Conservation (phyloP, 148 eudicot species). For the Vaccinium myrtillus region DNA sequence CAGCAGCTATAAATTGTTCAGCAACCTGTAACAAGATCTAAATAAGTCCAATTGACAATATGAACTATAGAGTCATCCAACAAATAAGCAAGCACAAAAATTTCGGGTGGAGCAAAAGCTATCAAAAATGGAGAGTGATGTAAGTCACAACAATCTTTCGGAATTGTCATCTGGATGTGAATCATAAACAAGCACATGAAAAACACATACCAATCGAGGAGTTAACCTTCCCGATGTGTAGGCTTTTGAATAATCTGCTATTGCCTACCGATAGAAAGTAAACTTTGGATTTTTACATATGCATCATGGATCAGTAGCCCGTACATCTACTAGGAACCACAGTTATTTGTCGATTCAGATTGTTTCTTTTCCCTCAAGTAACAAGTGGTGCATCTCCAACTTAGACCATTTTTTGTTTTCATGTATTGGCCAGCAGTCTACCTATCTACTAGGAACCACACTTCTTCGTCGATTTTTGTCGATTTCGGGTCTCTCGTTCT, state of each 20-base stretch:
- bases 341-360: too few species aligned
- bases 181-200: too few species aligned
- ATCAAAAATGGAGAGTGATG: neutral
- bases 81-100: neutral
- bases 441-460: too few species aligned
- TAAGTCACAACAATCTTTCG: neutral
- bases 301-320: conserved; percentile 8
- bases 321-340: too few species aligned
- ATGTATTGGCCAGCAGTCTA: too few species aligned
- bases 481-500: too few species aligned
- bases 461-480: too few species aligned
- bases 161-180: neutral
- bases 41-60: neutral
- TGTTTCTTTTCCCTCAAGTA: too few species aligned
- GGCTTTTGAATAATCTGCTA: conserved; percentile 78
- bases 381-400: too few species aligned
- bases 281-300: conserved; percentile 26
- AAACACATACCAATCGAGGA: conserved; percentile 71
- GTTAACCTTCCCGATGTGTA: conserved; percentile 62
- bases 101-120: neutral
- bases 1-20: conserved; percentile 56
- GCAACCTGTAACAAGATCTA: conserved; percentile 52
- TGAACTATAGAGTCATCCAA: neutral
- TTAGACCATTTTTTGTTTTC: too few species aligned
- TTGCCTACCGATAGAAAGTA: conserved; percentile 63